These are phyloP conservation scores for Penicillium thymicola DNA, from an alignment of 2,329 filamentous ascomycete genomes.

Conservation along the genomic window DNA sequence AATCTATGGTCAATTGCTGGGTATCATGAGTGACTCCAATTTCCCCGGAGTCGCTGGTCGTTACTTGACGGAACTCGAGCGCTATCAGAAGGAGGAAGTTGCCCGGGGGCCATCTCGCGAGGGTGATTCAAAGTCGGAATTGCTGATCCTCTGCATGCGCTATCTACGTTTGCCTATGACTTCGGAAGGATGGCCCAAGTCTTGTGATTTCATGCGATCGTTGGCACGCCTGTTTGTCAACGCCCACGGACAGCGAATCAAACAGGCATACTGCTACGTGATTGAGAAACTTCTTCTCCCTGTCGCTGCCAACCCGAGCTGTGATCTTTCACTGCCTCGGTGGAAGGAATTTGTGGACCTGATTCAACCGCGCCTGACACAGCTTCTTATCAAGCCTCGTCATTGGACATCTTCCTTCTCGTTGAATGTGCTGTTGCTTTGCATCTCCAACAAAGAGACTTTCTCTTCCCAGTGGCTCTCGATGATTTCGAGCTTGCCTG, in stretches of 20 bases:
- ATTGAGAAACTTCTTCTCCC: conserved; percentile 83
- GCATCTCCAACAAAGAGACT: conserved; percentile 77
- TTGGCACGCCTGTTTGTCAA: conserved; percentile 78
- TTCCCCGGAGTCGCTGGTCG: conserved; percentile 79
- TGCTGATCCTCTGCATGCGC: conserved; percentile 88
- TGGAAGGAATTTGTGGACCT: conserved; percentile 83
- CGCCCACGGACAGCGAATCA: conserved; percentile 83
- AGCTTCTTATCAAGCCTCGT: conserved; percentile 85
- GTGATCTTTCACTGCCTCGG: conserved; percentile 73
- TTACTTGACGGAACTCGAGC: conserved; percentile 77
- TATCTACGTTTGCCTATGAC: conserved; percentile 72
- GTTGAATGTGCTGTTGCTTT: conserved; percentile 80
- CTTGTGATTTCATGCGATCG: conserved; percentile 82
- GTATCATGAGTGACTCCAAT: conserved; percentile 93
- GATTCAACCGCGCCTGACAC: conserved; percentile 72
- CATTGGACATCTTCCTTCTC: conserved; percentile 91
- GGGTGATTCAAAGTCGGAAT: conserved; percentile 73
- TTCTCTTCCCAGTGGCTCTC: conserved; percentile 86
- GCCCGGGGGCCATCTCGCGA: conserved; percentile 52
- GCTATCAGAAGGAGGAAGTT: conserved; percentile 70
- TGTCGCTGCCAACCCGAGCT: conserved; percentile 75
- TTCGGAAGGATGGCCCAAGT: conserved; percentile 76
- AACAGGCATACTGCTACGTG: conserved; percentile 91
- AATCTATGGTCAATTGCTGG: conserved; percentile 85
- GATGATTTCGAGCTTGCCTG: conserved; percentile 71